These are phyloP conservation scores for Verruconis gallopava DNA, from an alignment of 2,329 filamentous ascomycete species.

Conservation along the genomic window DNA sequence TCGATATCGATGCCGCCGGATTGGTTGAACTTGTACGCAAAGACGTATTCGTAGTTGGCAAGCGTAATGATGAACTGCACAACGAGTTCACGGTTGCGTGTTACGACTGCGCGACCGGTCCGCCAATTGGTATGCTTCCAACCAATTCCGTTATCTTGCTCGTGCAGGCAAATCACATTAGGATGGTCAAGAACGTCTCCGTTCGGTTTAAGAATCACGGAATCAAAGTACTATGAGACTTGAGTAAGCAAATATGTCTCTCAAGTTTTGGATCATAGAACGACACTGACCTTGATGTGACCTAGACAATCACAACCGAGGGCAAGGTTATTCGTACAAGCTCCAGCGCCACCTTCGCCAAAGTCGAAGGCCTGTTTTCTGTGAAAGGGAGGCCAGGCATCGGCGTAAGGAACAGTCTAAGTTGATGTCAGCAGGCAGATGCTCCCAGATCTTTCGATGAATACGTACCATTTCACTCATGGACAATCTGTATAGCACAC, in stretches of 20 bases:
- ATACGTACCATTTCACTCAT: conserved; percentile 47
- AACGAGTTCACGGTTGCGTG: conserved; percentile 48
- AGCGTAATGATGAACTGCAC: conserved; percentile 56
- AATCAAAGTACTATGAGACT: conserved; percentile 52
- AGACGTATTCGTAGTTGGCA: conserved; percentile 59
- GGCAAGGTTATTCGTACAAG: conserved; percentile 30
- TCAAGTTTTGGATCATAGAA: not conserved
- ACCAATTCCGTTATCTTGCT: conserved; percentile 54
- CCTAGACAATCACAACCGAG: conserved; percentile 49
- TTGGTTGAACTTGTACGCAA: conserved; percentile 22
- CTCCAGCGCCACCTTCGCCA: conserved; percentile 30
- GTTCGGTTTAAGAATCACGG: conserved; percentile 38
- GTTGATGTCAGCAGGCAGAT: not conserved
- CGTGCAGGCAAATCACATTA: conserved; percentile 56
- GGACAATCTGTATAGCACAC: conserved; percentile 52
- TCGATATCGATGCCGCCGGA: conserved; percentile 1
- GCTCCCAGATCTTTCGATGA: not conserved
- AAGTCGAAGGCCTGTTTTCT: conserved; percentile 34
- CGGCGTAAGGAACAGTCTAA: conserved; percentile 49
- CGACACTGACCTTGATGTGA: conserved; percentile 36
- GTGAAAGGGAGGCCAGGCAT: conserved; percentile 27
- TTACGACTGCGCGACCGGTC: conserved; percentile 48
- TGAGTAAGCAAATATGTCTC: conserved; percentile 13
- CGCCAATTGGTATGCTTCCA: conserved; percentile 63
- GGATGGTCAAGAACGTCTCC: conserved; percentile 41